phyloP scores from a whole-genome alignment of 208 protist genomes.

The Balamuthia mandrillaris region DNA sequence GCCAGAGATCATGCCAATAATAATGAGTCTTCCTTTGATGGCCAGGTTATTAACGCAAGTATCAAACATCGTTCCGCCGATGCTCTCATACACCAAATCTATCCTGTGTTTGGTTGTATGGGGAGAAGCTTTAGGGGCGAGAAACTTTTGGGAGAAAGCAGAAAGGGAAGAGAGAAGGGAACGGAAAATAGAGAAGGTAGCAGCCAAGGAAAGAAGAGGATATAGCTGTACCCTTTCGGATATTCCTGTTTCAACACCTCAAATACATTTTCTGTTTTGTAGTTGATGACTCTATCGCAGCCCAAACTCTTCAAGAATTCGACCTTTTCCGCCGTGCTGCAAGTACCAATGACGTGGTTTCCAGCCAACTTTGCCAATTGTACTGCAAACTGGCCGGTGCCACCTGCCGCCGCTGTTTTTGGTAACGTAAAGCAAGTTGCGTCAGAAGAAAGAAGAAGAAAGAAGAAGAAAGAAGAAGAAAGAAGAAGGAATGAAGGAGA shows the following conservation, averaged over 20 bases:
- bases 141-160: too few relatives aligned
- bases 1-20: conserved; percentile 78
- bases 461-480: too few relatives aligned
- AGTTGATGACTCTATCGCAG: conserved; percentile 80
- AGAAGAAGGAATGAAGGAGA: too few relatives aligned
- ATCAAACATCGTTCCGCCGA: conserved; percentile 81
- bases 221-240: background rate
- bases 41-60: conserved; percentile 70
- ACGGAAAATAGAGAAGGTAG: too few relatives aligned
- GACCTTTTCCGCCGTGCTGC: conserved; percentile 77
- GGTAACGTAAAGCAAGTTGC: too few relatives aligned
- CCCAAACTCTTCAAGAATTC: conserved; percentile 74
- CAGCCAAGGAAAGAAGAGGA: background rate
- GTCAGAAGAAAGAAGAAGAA: too few relatives aligned
- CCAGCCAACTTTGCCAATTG: conserved; percentile 83
- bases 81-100: conserved; percentile 84
- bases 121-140: too few relatives aligned
- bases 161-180: too few relatives aligned
- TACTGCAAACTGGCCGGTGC: conserved; percentile 82
- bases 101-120: conserved; percentile 55
- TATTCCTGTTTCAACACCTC: conserved; percentile 47
- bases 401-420: conserved; percentile 83
- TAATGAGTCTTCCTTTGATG: conserved; percentile 74
- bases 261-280: conserved; percentile 65
- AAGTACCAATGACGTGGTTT: conserved; percentile 81